Conservation (phyloP, 2,329 filamentous ascomycete genomes). For the Zasmidium citrigriseum region DNA sequence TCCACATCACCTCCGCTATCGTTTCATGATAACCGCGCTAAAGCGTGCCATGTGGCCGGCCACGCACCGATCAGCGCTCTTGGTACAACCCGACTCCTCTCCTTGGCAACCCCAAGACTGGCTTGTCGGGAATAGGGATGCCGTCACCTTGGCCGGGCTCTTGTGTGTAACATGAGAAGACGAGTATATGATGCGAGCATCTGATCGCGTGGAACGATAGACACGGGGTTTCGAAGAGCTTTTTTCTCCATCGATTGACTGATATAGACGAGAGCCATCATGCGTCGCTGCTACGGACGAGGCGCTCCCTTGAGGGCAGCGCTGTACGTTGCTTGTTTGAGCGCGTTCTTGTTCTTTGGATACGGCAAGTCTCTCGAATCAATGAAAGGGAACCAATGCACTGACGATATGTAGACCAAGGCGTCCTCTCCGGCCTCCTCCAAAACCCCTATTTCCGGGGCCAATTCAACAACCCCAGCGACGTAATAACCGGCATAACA, state of each 20-base stretch:
- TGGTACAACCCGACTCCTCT: slow-evolving; percentile 9
- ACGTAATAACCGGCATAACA: slow-evolving; percentile 35
- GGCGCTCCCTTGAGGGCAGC: slow-evolving; percentile 20
- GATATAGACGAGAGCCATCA: slow-evolving; percentile 1
- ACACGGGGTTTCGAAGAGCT: neutral
- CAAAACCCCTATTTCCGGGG: slow-evolving; percentile 23
- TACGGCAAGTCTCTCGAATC: slow-evolving; percentile 9
- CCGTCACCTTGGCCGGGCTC: slow-evolving; percentile 10
- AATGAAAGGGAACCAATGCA: no score
- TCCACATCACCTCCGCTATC: neutral
- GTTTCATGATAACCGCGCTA: neutral
- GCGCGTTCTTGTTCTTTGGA: slow-evolving; percentile 24
- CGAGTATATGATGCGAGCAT: neutral
- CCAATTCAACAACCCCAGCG: slow-evolving; percentile 22
- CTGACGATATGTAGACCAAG: no score
- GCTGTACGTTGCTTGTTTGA: slow-evolving; percentile 21
- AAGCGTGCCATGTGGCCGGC: neutral
- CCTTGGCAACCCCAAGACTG: slow-evolving; percentile 5
- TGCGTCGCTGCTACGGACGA: slow-evolving; percentile 21
- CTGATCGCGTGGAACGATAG: neutral
- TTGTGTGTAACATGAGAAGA: slow-evolving; percentile 1
- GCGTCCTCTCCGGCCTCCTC: slow-evolving; percentile 23
- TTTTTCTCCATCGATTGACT: neutral
- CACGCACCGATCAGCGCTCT: neutral
- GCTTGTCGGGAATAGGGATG: slow-evolving; percentile 6